Conservation (phyloP, 2,329 filamentous ascomycete species). For the Hymenoscyphus repandus region DNA sequence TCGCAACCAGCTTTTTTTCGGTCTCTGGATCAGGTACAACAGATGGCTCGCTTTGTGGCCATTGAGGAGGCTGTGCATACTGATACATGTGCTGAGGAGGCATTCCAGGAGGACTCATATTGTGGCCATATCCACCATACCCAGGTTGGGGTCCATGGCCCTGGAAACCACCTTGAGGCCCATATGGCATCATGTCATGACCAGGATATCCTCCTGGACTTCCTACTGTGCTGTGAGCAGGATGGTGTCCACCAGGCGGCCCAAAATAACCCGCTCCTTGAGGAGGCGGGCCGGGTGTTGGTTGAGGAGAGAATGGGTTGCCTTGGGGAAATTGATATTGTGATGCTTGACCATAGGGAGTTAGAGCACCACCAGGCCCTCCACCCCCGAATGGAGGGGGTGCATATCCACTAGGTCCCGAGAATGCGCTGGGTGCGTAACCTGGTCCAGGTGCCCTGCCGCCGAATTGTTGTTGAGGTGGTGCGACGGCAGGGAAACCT, state of each 20-base stretch:
- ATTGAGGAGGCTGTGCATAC: slow-evolving; percentile 19
- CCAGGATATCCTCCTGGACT: slow-evolving; percentile 20
- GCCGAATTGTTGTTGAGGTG: slow-evolving; percentile 26
- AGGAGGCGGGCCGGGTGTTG: slow-evolving; percentile 25
- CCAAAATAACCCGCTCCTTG: slow-evolving; percentile 28
- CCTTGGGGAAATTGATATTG: slow-evolving; percentile 20
- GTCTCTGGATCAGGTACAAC: slow-evolving; percentile 33
- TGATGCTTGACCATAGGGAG: slow-evolving; percentile 24
- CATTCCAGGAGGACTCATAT: slow-evolving; percentile 13
- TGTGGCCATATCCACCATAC: slow-evolving; percentile 21
- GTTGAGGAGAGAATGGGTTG: slow-evolving; percentile 29
- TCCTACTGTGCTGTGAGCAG: slow-evolving; percentile 33
- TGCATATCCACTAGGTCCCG: slow-evolving; percentile 20
- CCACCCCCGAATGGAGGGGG: slow-evolving; percentile 24
- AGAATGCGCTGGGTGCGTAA: slow-evolving; percentile 29
- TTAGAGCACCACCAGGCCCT: slow-evolving; percentile 27
- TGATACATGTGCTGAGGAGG: slow-evolving; percentile 20
- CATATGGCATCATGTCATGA: slow-evolving; percentile 31
- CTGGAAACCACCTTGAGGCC: slow-evolving; percentile 22
- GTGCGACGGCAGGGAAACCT: slow-evolving; percentile 31
- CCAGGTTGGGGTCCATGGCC: slow-evolving; percentile 12
- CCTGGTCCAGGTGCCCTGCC: slow-evolving; percentile 23
- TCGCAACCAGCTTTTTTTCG: slow-evolving; percentile 53
- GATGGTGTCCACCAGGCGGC: slow-evolving; percentile 33
- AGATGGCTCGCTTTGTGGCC: slow-evolving; percentile 23